These are phyloP conservation scores for Populus simonii DNA, from an alignment of 345 rosid species.

Conservation along the genomic window DNA sequence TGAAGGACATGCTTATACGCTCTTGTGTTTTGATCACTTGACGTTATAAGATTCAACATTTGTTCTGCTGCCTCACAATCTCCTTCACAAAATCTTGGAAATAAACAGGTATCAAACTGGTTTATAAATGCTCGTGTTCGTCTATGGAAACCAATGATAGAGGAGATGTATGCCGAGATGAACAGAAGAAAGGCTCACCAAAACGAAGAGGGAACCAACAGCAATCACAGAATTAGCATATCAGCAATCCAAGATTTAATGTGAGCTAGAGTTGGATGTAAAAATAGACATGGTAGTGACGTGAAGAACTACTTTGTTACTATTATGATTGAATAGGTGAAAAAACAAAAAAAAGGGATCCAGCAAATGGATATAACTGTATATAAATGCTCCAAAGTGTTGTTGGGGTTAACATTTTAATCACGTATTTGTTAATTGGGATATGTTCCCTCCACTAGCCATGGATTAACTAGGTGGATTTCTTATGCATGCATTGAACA, in stretches of 20 bases:
- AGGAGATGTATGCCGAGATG: slow-evolving; percentile 91
- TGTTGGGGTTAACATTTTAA: neutral
- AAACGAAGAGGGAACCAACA: slow-evolving; percentile 32
- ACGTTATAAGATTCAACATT: neutral
- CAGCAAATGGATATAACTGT: slow-evolving; percentile 16
- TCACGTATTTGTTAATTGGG: neutral
- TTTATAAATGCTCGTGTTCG: slow-evolving; percentile 96
- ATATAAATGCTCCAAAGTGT: slow-evolving; percentile 19
- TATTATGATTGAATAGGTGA: neutral
- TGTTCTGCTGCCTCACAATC: no score
- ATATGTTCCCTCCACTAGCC: neutral
- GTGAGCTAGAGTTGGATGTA: slow-evolving; percentile 13
- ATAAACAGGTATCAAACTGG: slow-evolving; percentile 88
- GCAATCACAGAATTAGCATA: slow-evolving; percentile 24
- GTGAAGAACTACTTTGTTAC: neutral
- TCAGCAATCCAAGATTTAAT: slow-evolving; percentile 30
- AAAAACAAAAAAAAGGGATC: neutral
- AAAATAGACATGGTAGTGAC: neutral
- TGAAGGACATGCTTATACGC: neutral
- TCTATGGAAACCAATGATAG: slow-evolving; percentile 97
- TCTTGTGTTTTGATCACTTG: neutral
- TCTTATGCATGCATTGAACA: neutral
- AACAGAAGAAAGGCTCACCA: slow-evolving; percentile 50
- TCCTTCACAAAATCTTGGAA: neutral
- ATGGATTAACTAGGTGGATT: neutral